Percentiles rank a stretch among this genome's conserved stretches.
Evolutionary conservation across 768 basidiomycete species (phyloP).

Genomic region (Rickenella mellea): DNA sequence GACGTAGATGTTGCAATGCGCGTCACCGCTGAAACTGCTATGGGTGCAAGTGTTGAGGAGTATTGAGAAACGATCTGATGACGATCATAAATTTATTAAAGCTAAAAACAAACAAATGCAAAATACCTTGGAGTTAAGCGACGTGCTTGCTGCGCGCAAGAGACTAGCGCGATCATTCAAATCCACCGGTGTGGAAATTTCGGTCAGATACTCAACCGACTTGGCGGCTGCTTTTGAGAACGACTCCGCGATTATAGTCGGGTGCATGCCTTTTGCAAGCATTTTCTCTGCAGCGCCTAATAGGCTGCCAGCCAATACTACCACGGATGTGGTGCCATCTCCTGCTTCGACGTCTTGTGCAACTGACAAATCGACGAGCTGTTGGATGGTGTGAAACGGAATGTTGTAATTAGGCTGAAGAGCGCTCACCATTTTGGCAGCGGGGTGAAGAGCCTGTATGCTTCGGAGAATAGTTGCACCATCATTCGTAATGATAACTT

Average conservation of each 20-base stretch:
- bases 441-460: conserved; percentile 93
- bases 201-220: conserved; percentile 87
- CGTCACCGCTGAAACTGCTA: conserved; percentile 93
- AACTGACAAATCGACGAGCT: conserved; percentile 96
- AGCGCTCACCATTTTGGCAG: conserved; percentile 84
- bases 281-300: conserved; percentile 95
- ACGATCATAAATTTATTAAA: neutral
- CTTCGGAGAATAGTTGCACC: conserved; percentile 96
- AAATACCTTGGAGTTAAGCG: conserved; percentile 85
- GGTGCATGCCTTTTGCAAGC: conserved; percentile 94
- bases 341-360: conserved; percentile 99
- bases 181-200: conserved; percentile 88
- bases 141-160: conserved; percentile 88
- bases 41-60: conserved; percentile 95
- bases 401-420: neutral
- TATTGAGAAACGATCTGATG: conserved; percentile 97
- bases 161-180: conserved; percentile 78
- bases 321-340: conserved; percentile 96
- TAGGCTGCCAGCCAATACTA: conserved; percentile 89
- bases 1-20: conserved; percentile 83
- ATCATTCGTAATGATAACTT: conserved; percentile 97
- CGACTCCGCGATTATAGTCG: conserved; percentile 92
- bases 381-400: conserved; percentile 9
- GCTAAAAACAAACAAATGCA: neutral
- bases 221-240: conserved; percentile 90